Conservation (phyloP, 495 filamentous ascomycete genomes). For the Penicillium pancosmium region DNA sequence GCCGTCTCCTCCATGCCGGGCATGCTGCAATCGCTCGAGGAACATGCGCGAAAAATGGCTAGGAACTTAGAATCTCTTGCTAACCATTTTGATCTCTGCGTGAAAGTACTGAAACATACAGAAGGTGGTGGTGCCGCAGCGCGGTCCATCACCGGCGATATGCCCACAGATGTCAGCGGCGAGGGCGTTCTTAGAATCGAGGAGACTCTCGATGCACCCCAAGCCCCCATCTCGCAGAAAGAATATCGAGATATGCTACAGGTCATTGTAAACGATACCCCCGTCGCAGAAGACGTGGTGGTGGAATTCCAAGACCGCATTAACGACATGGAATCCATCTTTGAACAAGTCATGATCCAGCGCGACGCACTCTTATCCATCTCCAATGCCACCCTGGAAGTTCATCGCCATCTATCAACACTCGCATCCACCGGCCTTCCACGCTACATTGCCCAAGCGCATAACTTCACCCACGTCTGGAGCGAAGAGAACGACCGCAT, state of each 20-base stretch:
- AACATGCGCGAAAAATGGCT: slow-evolving; percentile 83
- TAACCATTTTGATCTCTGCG: slow-evolving; percentile 93
- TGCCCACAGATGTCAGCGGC: slow-evolving; percentile 57
- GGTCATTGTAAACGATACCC: slow-evolving; percentile 81
- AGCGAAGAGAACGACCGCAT: slow-evolving; percentile 72
- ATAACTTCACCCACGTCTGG: slow-evolving; percentile 75
- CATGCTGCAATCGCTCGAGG: slow-evolving; percentile 72
- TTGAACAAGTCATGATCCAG: slow-evolving; percentile 58
- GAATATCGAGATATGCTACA: slow-evolving; percentile 82
- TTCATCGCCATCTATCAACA: slow-evolving; percentile 68
- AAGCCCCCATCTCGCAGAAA: slow-evolving; percentile 71
- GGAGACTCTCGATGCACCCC: slow-evolving; percentile 52
- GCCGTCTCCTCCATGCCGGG: slow-evolving; percentile 59
- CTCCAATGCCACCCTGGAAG: slow-evolving; percentile 54
- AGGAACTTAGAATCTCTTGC: slow-evolving; percentile 77
- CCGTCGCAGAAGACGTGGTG: slow-evolving; percentile 88
- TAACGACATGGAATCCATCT: slow-evolving; percentile 68
- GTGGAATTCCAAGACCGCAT: slow-evolving; percentile 77
- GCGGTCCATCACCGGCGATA: slow-evolving; percentile 59
- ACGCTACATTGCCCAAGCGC: slow-evolving; percentile 67
- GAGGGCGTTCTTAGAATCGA: slow-evolving; percentile 57
- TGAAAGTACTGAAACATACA: slow-evolving; percentile 87
- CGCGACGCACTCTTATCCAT: slow-evolving; percentile 52
- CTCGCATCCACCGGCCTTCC: slow-evolving; percentile 64
- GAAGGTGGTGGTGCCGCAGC: slow-evolving; percentile 82